phyloP scores from a whole-genome alignment of 192 early-diverging fungal species.

The Fimicolochytrium jonesii region DNA sequence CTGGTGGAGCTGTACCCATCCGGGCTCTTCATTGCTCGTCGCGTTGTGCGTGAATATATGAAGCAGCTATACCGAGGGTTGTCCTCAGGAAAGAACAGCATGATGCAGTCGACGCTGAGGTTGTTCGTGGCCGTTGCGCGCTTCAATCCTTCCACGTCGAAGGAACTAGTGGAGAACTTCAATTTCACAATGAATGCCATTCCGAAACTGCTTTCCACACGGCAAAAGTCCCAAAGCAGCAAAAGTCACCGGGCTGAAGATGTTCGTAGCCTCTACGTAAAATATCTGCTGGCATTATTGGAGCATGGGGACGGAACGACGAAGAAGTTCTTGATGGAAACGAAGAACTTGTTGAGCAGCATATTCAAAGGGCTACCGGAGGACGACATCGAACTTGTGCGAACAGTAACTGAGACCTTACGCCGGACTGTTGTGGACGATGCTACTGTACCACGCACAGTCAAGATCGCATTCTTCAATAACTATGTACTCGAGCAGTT shows the following conservation, averaged over 20 bases:
- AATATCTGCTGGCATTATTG: constrained; percentile 78
- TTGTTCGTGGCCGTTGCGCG: constrained; percentile 62
- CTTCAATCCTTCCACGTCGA: constrained; percentile 50
- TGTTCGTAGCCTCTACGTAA: constrained; percentile 66
- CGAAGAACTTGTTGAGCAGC: constrained; percentile 63
- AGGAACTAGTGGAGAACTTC: constrained; percentile 66
- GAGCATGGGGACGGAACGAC: constrained; percentile 58
- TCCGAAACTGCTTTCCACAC: background rate
- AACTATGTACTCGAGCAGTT: constrained; percentile 61
- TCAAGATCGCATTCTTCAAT: constrained; percentile 69
- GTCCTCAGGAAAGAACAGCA: constrained; percentile 50
- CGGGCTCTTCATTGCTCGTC: constrained; percentile 37
- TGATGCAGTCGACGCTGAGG: constrained; percentile 59
- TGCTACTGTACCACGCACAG: constrained; percentile 43
- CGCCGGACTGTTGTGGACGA: constrained; percentile 66
- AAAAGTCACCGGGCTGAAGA: constrained; percentile 26
- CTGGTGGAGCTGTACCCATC: constrained; percentile 32
- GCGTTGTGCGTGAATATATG: constrained; percentile 66
- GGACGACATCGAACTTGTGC: too few relatives aligned
- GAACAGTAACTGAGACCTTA: too few relatives aligned
- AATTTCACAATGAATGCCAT: constrained; percentile 63
- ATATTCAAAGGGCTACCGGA: constrained; percentile 65
- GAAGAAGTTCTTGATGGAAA: constrained; percentile 69
- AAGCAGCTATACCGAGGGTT: constrained; percentile 59
- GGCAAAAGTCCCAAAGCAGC: background rate